Base-by-base conservation (phyloP, 1,139 yeast genomes). In the Blastobotrys buckinghamii region DNA sequence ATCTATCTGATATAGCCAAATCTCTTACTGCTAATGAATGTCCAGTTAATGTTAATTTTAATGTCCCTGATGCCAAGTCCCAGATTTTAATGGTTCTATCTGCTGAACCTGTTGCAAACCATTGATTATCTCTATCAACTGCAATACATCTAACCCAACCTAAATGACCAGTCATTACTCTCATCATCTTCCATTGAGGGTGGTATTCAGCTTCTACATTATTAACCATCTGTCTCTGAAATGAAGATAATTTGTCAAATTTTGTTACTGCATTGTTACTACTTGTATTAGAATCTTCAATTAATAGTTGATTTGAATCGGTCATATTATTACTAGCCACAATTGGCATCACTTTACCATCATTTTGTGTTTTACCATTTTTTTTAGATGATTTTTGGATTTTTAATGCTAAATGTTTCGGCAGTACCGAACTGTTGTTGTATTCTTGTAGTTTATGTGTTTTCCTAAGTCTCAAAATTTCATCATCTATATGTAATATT, bases 21-120 rank as follows among this genome's bases (percentile, higher is more conserved):
- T 89, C 84, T 48, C 96, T 71, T 1, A 94, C 92, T 0, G 89
- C 82, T 95, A 92, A 85, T 5, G 85, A 77, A 66, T 94, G 98
- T 0, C 97, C 97, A 0, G 96, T 82, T 19, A 94, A 69, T 0
- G 96, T 82, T 1, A 92, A 73, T 59, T 79, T 82, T 53, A 89
- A 69, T 45, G 73, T 69, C 32, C 88, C 87, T 1, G 81, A 70
- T 0, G 90, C 95, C 50, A 90, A 67, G 62, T 89, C 95, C 98
- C 98, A 92, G 10, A 92, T 74, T 56, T 88, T 90, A 56, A 94
- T 86, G 0, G 96, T 85, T 19, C 89, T 73, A 62, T 94, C 99
- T 1, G 84, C 77, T 1, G 95, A 82, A 0, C 97, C 98, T 0
- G 97, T 84, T 2, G 82, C 95, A 67, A 87, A 92, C 89, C 95